Evolutionary conservation across 495 filamentous ascomycete genomes (phyloP), one percentile per base, ranked within the genome.

Genomic region (Endocarpon pusillum): DNA sequence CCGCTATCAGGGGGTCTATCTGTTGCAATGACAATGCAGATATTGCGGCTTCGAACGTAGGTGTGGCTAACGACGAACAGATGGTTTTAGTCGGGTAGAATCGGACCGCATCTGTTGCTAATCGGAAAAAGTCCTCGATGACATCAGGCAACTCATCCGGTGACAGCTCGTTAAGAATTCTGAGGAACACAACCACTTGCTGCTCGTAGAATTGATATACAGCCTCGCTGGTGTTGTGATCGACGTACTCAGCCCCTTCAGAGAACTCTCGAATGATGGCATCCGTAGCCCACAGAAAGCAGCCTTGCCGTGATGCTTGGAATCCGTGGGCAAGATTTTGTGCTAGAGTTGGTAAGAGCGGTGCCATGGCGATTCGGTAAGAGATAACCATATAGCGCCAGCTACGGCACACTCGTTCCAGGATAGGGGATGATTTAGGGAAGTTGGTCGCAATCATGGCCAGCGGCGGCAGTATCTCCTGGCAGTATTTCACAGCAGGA

Each of bases 81-180:
- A 96, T 76, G 26, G 84, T 68, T 38, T 75, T 74, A 42, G 79
- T 67, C 23, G 91, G 81, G 49, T 92, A 91, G 57, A 85, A 99
- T 39, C 93, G 75, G 12, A 94, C 66, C 15, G 84, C 84, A 55
- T 96, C 86, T 9, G 78, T 74, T 3, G 82, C 71, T 10, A 99
- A 69, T 19, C 89, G 83, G 66, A 89, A 99, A 59, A 94, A 99
- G 50, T 99, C 89, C 57, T 99, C 89, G 46, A 94, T 96, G 35
- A 99, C 84, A 57, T 99, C 89, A 7, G 91, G 86, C 8, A 96
- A 64, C 42, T 94, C 84, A 45, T 77, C 70, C 8, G 91, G 82
- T 11, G 76, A 69, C 10, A 94, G 51, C 44, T 87, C 80, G 56
- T 83, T 94, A 57, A 99, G 66, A 41, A 81, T 76, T 16, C 80